A percentile compares a stretch with the other conserved stretches of the same genome.
phyloP scores from a whole-genome alignment of 2,329 filamentous ascomycete species.

The Trichophyton verrucosum region DNA sequence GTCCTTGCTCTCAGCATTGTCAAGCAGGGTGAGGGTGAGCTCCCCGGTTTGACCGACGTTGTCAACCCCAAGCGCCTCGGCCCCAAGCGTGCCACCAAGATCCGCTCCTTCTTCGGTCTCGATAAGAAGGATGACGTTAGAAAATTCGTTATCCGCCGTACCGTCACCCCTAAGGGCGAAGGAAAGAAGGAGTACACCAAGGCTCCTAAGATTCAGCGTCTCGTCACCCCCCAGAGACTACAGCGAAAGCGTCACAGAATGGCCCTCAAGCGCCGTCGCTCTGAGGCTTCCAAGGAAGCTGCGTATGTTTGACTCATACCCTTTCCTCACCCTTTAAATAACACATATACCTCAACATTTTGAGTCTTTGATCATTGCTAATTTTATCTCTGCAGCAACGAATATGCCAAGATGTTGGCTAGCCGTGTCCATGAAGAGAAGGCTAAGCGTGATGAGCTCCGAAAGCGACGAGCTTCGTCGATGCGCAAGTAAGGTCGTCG shows the following conservation, averaged over 20 bases:
- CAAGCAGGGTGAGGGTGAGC: constrained; percentile 92
- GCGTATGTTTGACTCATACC: constrained; percentile 54
- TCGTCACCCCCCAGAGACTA: constrained; percentile 97
- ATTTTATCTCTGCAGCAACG: constrained; percentile 51
- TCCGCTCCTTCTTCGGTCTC: constrained; percentile 98
- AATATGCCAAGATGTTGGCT: constrained; percentile 91
- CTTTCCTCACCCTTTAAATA: not conserved
- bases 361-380: constrained; percentile 5
- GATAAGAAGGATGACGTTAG: constrained; percentile 99
- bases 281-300: constrained; percentile 97
- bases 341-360: not conserved
- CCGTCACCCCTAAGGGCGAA: constrained; percentile 93
- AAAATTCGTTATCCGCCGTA: constrained; percentile 99
- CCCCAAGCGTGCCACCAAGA: constrained; percentile 99
- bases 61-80: constrained; percentile 98
- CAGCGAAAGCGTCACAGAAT: constrained; percentile 99
- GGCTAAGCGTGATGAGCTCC: constrained; percentile 79
- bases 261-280: constrained; percentile 94
- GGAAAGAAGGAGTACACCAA: constrained; percentile 98
- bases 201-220: constrained; percentile 99
- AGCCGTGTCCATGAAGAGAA: constrained; percentile 97
- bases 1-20: constrained; percentile 90
- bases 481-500: constrained; percentile 61
- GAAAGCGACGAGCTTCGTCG: constrained; percentile 94
- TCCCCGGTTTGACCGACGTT: constrained; percentile 93